Percentiles rank a stretch among this genome's conserved stretches.
These are phyloP conservation scores for Rhizophora apiculata DNA, from an alignment of 345 rosid genomes.

Conservation along the genomic window DNA sequence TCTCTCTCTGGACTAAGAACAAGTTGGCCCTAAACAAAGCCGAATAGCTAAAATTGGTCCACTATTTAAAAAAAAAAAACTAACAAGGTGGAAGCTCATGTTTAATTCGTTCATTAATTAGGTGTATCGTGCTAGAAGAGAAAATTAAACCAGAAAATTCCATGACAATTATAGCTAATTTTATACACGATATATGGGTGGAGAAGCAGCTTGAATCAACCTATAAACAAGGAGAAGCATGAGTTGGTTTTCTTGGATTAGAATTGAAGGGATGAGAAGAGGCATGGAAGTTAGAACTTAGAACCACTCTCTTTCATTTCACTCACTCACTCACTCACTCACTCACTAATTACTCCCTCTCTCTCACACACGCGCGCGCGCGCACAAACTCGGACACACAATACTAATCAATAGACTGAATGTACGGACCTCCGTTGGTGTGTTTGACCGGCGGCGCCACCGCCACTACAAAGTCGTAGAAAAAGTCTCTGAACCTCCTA, in stretches of 20 bases:
- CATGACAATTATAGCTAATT: constrained; percentile 14
- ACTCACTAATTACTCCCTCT: neutral
- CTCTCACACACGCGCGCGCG: constrained; percentile 1
- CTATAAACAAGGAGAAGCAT: constrained; percentile 55
- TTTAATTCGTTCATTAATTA: neutral
- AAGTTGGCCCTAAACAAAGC: no score
- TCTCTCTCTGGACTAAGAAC: no score
- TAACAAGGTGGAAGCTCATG: neutral
- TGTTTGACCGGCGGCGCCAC: constrained; percentile 48
- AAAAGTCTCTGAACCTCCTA: constrained; percentile 43
- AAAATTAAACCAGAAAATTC: neutral
- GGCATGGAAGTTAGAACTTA: constrained; percentile 49
- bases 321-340: constrained; percentile 11
- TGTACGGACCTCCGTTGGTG: constrained; percentile 38
- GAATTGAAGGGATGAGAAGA: constrained; percentile 61
- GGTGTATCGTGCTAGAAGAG: neutral
- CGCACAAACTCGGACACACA: neutral
- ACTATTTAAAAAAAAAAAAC: neutral
- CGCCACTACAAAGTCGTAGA: constrained; percentile 36
- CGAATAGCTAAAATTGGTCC: no score
- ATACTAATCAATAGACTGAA: neutral
- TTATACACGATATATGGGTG: constrained; percentile 26
- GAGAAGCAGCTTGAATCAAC: constrained; percentile 50
- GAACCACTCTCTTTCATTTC: constrained; percentile 20
- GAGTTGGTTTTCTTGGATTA: constrained; percentile 56